A percentile compares a stretch with the other conserved stretches of the same genome.
These are phyloP conservation scores for Nissolia schottii DNA, from an alignment of 306 rosid species.

Conservation along the genomic window DNA sequence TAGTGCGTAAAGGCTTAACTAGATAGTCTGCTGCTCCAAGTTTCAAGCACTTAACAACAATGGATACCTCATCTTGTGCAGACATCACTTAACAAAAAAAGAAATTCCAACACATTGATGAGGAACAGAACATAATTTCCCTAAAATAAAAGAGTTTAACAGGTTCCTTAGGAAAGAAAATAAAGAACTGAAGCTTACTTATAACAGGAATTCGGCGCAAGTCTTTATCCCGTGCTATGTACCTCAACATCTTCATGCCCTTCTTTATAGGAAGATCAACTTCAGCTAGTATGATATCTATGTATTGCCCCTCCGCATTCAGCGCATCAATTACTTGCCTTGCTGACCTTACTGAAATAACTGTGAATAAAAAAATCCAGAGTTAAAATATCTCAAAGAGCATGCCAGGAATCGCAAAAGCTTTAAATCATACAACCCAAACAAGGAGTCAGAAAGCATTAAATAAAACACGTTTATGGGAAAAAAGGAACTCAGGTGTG, in stretches of 20 bases:
- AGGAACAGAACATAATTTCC: conserved; percentile 16
- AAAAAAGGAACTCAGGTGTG: neutral
- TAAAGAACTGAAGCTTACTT: conserved; percentile 47
- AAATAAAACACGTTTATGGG: neutral
- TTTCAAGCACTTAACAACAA: conserved; percentile 96
- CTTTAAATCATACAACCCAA: conserved; percentile 9
- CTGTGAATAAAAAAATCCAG: conserved; percentile 39
- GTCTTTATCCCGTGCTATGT: conserved; percentile 72
- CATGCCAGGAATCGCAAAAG: neutral
- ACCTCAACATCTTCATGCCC: conserved; percentile 91
- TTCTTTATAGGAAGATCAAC: conserved; percentile 82
- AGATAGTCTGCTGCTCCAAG: conserved; percentile 99
- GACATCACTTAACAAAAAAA: conserved; percentile 80
- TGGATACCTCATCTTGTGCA: conserved; percentile 86
- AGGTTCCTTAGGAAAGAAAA: neutral
- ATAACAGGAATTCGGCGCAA: conserved; percentile 86
- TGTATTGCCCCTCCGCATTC: conserved; percentile 89
- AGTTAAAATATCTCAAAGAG: conserved; percentile 1
- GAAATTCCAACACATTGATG: conserved; percentile 22
- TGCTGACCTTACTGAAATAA: conserved; percentile 71
- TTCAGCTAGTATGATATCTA: conserved; percentile 88
- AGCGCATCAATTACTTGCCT: conserved; percentile 93
- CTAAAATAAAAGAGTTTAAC: neutral
- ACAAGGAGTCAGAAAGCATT: neutral
- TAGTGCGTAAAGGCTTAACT: conserved; percentile 95